Conservation (phyloP, 768 basidiomycete genomes). For the Calocybe gangraenosa region DNA sequence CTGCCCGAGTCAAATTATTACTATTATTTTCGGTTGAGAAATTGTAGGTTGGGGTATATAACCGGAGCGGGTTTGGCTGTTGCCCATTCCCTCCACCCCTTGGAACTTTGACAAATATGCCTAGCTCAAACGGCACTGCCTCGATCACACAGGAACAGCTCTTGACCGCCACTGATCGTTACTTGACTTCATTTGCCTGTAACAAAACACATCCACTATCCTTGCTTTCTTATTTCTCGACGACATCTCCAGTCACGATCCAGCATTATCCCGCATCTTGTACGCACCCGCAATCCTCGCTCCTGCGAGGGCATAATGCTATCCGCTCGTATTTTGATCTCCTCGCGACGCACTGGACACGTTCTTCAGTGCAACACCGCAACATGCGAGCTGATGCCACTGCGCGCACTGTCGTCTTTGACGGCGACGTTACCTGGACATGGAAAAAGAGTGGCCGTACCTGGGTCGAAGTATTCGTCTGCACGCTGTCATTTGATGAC, state of each 20-base stretch:
- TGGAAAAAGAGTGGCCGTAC: constrained; percentile 39
- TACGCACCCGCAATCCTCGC: constrained; percentile 28
- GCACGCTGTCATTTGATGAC: constrained; percentile 43
- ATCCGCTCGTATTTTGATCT: constrained; percentile 49
- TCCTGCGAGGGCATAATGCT: constrained; percentile 38
- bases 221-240: constrained; percentile 37
- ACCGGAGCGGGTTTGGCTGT: constrained; percentile 14
- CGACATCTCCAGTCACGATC: constrained; percentile 30
- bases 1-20: constrained; percentile 29
- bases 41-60: constrained; percentile 14
- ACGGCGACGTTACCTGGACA: constrained; percentile 39
- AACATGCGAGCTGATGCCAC: constrained; percentile 20
- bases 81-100: not conserved
- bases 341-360: constrained; percentile 40
- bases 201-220: constrained; percentile 26
- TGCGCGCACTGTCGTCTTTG: constrained; percentile 26
- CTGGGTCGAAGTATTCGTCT: constrained; percentile 44
- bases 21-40: not conserved
- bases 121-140: constrained; percentile 3
- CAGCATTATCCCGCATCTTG: constrained; percentile 37
- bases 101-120: constrained; percentile 1
- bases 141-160: constrained; percentile 26
- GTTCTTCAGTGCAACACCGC: constrained; percentile 25
- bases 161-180: constrained; percentile 27
- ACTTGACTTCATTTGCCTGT: constrained; percentile 33